A percentile compares a stretch with the other conserved stretches of the same genome.
Evolutionary conservation across 1,139 yeast genomes (phyloP).

Genomic region (Kluyveromyces sp.): DNA sequence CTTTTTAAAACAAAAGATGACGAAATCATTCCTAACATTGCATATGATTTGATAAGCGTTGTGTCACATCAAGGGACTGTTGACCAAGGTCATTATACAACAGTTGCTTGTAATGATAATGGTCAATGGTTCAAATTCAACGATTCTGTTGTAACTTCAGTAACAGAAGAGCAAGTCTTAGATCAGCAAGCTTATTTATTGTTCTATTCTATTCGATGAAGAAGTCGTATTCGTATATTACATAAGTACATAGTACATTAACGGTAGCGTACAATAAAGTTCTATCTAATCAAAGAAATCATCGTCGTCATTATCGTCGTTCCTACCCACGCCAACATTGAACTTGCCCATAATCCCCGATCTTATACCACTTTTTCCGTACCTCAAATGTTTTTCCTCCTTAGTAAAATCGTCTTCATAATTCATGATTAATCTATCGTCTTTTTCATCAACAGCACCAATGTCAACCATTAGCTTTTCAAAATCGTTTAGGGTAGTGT

Average conservation of each 20-base stretch:
- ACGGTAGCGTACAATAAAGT: too few species aligned
- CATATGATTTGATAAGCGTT: conserved; percentile 77
- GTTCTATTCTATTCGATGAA: conserved; percentile 52
- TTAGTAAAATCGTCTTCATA: conserved; percentile 48
- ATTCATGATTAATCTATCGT: conserved; percentile 57
- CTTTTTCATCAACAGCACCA: conserved; percentile 57
- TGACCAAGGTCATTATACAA: conserved; percentile 90
- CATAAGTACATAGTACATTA: conserved; percentile 1
- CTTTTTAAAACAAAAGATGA: conserved; percentile 28
- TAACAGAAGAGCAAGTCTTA: conserved; percentile 57
- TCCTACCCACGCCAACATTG: conserved; percentile 31
- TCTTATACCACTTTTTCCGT: conserved; percentile 38
- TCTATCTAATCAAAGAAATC: conserved; percentile 33
- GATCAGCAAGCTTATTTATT: conserved; percentile 69
- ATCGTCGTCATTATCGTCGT: conserved; percentile 39
- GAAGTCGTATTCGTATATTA: conserved; percentile 1
- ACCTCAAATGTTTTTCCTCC: conserved; percentile 44
- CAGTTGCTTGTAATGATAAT: conserved; percentile 60
- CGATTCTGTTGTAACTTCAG: conserved; percentile 73
- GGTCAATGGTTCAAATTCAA: conserved; percentile 88
- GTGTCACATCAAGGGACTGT: conserved; percentile 88
- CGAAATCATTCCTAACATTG: conserved; percentile 28
- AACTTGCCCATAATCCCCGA: conserved; percentile 40
- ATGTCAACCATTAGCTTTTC: conserved; percentile 60
- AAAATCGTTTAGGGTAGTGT: conserved; percentile 58